Evolutionary conservation across 2,329 filamentous ascomycete species (phyloP).

Genomic region (Drechslerella dactyloides): DNA sequence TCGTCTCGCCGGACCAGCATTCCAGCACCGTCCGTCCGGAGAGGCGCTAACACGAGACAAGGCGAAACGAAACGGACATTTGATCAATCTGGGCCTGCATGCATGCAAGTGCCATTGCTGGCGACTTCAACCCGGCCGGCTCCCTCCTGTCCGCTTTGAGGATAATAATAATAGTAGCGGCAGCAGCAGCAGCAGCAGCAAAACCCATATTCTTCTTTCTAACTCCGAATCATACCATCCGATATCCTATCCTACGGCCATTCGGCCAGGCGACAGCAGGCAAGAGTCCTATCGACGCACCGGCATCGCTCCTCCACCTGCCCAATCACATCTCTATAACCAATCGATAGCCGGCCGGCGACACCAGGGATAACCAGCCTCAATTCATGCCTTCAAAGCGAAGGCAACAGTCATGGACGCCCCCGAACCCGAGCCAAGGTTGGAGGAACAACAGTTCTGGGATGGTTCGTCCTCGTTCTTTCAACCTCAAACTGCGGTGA

Average conservation of each 20-base stretch:
- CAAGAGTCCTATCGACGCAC: neutral
- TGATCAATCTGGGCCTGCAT: neutral
- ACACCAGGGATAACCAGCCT: slow-evolving; percentile 6
- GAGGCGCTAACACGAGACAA: slow-evolving; percentile 1
- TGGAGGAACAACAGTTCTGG: slow-evolving; percentile 85
- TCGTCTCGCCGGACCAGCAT: neutral
- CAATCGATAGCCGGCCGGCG: slow-evolving; percentile 2
- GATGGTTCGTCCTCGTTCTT: slow-evolving; percentile 66
- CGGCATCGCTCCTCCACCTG: neutral
- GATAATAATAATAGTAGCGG: neutral
- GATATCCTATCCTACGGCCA: slow-evolving; percentile 2
- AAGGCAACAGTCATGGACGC: slow-evolving; percentile 38
- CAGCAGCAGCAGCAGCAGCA: slow-evolving; percentile 9
- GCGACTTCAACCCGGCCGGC: neutral
- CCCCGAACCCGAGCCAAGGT: slow-evolving; percentile 57
- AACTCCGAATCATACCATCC: slow-evolving; percentile 1
- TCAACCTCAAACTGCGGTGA: slow-evolving; percentile 9
- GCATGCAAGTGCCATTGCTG: slow-evolving; percentile 9
- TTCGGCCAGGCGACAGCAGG: slow-evolving; percentile 5
- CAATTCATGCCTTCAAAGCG: slow-evolving; percentile 50
- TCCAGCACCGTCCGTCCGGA: neutral
- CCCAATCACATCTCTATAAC: neutral
- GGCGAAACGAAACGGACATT: slow-evolving; percentile 1
- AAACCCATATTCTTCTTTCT: slow-evolving; percentile 11
- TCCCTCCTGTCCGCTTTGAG: slow-evolving; percentile 1